A percentile compares a stretch with the other conserved stretches of the same genome.
phyloP scores from a whole-genome alignment of 768 basidiomycete species.

The Candolleomyces eurysporus region DNA sequence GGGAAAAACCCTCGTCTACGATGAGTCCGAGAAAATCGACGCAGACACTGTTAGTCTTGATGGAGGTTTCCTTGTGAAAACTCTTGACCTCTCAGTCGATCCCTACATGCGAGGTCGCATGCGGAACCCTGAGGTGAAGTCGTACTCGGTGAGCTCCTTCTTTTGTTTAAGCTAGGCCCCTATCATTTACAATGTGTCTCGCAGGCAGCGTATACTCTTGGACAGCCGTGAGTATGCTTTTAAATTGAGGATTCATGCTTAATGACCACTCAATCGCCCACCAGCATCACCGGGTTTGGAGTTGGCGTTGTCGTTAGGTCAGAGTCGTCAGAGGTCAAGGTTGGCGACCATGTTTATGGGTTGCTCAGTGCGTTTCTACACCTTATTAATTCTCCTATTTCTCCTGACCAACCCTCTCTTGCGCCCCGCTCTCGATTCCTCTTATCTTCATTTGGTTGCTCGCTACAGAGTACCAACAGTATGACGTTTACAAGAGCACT shows the following conservation, averaged over 20 bases:
- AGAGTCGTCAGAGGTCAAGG: slow-evolving; percentile 28
- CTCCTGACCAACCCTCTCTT: no score
- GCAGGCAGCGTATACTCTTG: slow-evolving; percentile 12
- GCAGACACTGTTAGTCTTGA: slow-evolving; percentile 35
- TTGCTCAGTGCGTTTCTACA: slow-evolving; percentile 19
- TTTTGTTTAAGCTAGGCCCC: neutral
- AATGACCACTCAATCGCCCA: neutral
- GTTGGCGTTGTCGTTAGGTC: slow-evolving; percentile 37
- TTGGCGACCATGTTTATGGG: slow-evolving; percentile 43
- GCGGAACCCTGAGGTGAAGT: slow-evolving; percentile 23
- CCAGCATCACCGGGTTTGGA: slow-evolving; percentile 27
- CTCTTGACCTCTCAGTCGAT: slow-evolving; percentile 43
- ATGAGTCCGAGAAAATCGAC: slow-evolving; percentile 41
- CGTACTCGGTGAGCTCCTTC: slow-evolving; percentile 11
- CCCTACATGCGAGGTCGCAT: slow-evolving; percentile 41
- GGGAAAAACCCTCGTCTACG: slow-evolving; percentile 38
- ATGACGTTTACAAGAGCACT: slow-evolving; percentile 22
- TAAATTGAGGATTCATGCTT: no score
- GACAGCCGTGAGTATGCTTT: slow-evolving; percentile 9
- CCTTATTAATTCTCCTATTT: neutral
- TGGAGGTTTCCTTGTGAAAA: slow-evolving; percentile 42
- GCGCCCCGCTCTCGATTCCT: no score
- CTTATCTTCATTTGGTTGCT: neutral
- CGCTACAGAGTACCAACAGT: slow-evolving; percentile 32
- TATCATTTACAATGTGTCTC: neutral